Percentiles rank a stretch among this genome's conserved stretches.
Evolutionary conservation across 2,329 filamentous ascomycete genomes (phyloP).

Genomic region (Penicillium sp.): DNA sequence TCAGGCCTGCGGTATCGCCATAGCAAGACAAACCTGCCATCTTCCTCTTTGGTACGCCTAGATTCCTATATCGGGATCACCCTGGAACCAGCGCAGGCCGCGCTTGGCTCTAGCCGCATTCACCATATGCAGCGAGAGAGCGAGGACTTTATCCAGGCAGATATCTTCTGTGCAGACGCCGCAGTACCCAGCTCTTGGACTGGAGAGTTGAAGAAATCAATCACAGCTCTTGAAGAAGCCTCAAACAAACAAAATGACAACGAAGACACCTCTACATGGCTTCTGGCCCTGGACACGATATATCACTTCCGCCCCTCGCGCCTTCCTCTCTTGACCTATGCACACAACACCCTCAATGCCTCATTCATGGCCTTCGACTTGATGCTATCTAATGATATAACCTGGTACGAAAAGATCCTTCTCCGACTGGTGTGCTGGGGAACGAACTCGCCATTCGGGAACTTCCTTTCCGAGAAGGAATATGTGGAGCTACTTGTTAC

Average conservation of each 20-base stretch:
- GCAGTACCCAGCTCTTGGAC: constrained; percentile 50
- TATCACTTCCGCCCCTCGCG: constrained; percentile 60
- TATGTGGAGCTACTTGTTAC: constrained; percentile 50
- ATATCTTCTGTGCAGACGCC: constrained; percentile 53
- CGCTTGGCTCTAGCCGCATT: constrained; percentile 29
- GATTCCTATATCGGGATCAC: constrained; percentile 48
- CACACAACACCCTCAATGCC: constrained; percentile 45
- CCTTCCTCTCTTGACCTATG: constrained; percentile 47
- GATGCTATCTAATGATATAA: constrained; percentile 35
- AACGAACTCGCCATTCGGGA: constrained; percentile 51
- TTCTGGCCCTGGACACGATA: constrained; percentile 57
- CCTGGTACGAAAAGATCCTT: constrained; percentile 31
- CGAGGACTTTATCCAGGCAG: not conserved
- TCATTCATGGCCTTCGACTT: constrained; percentile 59
- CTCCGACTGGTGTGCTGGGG: constrained; percentile 48
- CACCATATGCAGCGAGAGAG: constrained; percentile 3
- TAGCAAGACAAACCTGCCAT: not conserved
- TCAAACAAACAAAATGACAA: not conserved
- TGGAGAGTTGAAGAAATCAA: constrained; percentile 22
- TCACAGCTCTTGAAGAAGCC: not conserved
- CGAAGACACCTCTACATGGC: constrained; percentile 43
- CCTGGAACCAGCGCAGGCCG: constrained; percentile 49
- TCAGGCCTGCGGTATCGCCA: not conserved
- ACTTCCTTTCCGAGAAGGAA: constrained; percentile 49
- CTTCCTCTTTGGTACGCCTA: not conserved